Evolutionary conservation across 306 rosid species (phyloP).

Genomic region (Gastrolobium villosum): DNA sequence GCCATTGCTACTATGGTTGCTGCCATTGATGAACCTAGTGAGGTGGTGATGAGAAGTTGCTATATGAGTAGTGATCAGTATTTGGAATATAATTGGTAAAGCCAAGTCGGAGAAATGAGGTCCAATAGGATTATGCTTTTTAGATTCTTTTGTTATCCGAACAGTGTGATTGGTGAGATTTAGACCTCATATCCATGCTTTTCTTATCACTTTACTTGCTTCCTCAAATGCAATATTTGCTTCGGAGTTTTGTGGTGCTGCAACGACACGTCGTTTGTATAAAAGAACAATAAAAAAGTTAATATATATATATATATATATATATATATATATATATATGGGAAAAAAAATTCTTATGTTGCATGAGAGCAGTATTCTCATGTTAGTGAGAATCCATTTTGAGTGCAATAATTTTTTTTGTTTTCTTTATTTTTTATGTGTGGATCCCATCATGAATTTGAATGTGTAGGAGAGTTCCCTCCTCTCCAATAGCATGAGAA

Average conservation of each 20-base stretch:
- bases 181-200: constrained; percentile 62
- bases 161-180: constrained; percentile 40
- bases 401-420: too few relatives aligned
- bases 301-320: too few relatives aligned
- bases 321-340: too few relatives aligned
- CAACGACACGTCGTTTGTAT: neutral
- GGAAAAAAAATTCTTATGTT: too few relatives aligned
- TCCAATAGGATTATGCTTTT: constrained; percentile 63
- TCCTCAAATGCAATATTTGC: neutral
- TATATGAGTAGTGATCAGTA: neutral
- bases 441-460: too few relatives aligned
- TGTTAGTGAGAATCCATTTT: too few relatives aligned
- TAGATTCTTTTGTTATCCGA: constrained; percentile 83
- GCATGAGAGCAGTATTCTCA: too few relatives aligned
- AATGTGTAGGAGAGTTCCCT: too few relatives aligned
- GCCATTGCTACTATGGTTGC: constrained; percentile 87
- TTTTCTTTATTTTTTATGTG: too few relatives aligned
- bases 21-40: constrained; percentile 64
- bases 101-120: constrained; percentile 47
- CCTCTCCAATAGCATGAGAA: too few relatives aligned
- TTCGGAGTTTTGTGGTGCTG: neutral
- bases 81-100: constrained; percentile 49
- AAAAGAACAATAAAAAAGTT: too few relatives aligned
- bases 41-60: neutral
- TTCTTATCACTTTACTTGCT: constrained; percentile 63